phyloP scores from a whole-genome alignment of 345 rosid species.

The Hirschfeldia incana region DNA sequence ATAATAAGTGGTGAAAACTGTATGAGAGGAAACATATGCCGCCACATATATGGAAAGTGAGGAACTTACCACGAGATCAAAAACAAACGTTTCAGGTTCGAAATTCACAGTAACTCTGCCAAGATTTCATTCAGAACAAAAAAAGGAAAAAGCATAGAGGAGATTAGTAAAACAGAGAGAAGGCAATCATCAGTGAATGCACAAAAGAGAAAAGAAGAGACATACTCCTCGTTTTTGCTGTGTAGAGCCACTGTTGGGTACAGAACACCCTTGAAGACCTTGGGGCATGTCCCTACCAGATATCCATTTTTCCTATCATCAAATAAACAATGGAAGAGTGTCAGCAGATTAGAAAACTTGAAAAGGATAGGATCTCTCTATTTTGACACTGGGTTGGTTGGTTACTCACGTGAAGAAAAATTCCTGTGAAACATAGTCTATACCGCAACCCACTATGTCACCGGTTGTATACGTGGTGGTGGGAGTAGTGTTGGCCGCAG shows the following conservation, averaged over 20 bases:
- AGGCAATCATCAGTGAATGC: not conserved
- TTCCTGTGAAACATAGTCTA: slow-evolving; percentile 44
- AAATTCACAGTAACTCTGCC: not conserved
- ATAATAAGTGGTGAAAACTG: not conserved
- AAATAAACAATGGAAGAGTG: slow-evolving; percentile 8
- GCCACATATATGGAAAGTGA: not conserved
- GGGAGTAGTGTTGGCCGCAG: not conserved
- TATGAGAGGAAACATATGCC: not conserved
- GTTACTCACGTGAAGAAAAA: slow-evolving; percentile 90
- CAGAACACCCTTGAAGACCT: slow-evolving; percentile 65
- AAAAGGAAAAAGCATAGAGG: not conserved
- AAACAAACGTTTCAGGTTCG: not conserved
- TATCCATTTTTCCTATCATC: slow-evolving; percentile 70
- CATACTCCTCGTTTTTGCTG: slow-evolving; percentile 93
- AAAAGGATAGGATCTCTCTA: not conserved
- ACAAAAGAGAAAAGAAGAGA: not conserved
- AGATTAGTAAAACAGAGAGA: not conserved
- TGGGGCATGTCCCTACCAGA: slow-evolving; percentile 60
- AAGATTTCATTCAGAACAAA: not conserved
- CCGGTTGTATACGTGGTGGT: not conserved
- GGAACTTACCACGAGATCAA: not conserved
- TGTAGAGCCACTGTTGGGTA: slow-evolving; percentile 87
- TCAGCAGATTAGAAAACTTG: not conserved
- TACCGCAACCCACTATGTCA: slow-evolving; percentile 8
- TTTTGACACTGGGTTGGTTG: not conserved